Evolutionary conservation across 1,284 basidiomycete genomes (phyloP), one percentile per base, ranked within the genome.

Genomic region (Earliella scabrosa): DNA sequence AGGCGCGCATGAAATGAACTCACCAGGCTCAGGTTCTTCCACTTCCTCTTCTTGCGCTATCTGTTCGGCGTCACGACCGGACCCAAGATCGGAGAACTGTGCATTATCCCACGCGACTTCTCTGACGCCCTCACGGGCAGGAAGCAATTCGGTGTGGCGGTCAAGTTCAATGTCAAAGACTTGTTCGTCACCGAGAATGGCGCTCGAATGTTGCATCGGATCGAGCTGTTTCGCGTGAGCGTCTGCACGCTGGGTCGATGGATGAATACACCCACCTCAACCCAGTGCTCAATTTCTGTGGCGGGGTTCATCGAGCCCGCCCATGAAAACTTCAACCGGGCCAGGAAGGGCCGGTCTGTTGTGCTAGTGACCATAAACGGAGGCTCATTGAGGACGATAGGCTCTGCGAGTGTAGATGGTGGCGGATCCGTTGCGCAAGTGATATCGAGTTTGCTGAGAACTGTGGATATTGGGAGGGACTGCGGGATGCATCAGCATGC

Each of bases 161-260:
- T 90, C 85, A 13, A 92, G 78, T 60, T 90, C 88, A 20, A 90
- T 72, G 63, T 92, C 89, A 35, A 88, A 71, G 16, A 90, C 75
- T 64, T 92, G 88, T 62, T 90, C 85, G 52, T 87, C 87, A 4
- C 89, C 88, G 2, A 80, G 66, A 4, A 78, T 77, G 5, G 83
- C 75, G 24, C 72, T 70, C n/a, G 66, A 57, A 24, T 74, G 73
- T 52, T 77, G 82, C 24, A 82, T 69, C 35, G 78, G 78, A 68
- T 90, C 88, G 50, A 91, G 73, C 88, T 91, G 64, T 29, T 20
- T 13, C n/a, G 20, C n/a, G n/a, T n/a, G n/a, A n/a, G n/a, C n/a
- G n/a, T n/a, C n/a, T n/a, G n/a, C n/a, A n/a, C n/a, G n/a, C n/a
- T n/a, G n/a, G n/a, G n/a, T n/a, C n/a, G n/a, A n/a, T n/a, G n/a